Base-by-base conservation (phyloP, 116 monocot genomes). In the Cymodocea nodosa region DNA sequence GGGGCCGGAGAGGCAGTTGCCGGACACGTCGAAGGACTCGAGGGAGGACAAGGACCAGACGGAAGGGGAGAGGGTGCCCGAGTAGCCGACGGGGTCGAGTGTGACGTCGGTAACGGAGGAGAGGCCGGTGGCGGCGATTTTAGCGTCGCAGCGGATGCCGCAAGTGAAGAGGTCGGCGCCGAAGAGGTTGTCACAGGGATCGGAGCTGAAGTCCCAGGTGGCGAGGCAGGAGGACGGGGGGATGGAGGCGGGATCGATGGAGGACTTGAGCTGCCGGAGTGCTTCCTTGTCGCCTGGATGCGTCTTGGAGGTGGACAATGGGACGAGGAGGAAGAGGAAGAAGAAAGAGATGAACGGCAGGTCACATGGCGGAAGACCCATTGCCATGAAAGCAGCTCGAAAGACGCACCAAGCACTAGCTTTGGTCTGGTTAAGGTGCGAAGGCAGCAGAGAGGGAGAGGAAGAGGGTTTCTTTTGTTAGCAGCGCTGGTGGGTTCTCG, bases 161-260 rank as follows among this genome's bases (percentile, higher is more conserved):
- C 84, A 89, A 52, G 89, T 82, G 80, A 84, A 86, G 72, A 5
- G 67, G 72, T 58, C 30, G 52, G 30, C 76, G 50, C 59, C 18
- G 77, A 79, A 90, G 35, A 81, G 73, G 59, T 79, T 60, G 71
- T 70, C 76, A 77, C 90, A 90, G 56, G 90, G 86, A 72, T 90
- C 86, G 72, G 75, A 20, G 19, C 59, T 20, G 70, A 90, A 83
- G 83, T 81, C 68, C 90, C 90, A 90, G 16, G 85, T 63, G 79
- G 60, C 39, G 68, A 90, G 76, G 81, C 90, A 90, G 57, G 83
- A 86, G 63, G 77, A 73, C 0, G 74, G 60, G 9, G 69, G 74
- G 20, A 86, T 64, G 44, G 86, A 81, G 40, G 70, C 9, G 0
- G 77, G 66, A 15, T 66, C 67, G 30, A 90, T 58, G 3, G 81